Evolutionary conservation across 2,329 filamentous ascomycete genomes (phyloP).

Genomic region (Aspergillus alliaceus): DNA sequence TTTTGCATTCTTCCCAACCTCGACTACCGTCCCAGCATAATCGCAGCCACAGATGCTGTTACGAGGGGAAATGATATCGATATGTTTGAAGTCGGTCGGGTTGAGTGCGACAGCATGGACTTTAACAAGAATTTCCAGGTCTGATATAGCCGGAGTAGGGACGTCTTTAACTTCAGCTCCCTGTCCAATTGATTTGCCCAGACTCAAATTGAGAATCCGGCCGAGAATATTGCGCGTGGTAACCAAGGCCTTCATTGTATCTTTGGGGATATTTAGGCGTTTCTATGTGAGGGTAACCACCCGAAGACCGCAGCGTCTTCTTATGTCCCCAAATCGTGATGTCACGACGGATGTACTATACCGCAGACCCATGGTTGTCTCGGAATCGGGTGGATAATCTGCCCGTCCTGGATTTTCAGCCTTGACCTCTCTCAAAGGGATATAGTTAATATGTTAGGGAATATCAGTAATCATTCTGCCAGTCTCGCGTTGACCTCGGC

Average conservation of each 20-base stretch:
- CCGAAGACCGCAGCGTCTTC: no score
- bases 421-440: no score
- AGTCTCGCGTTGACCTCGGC: no score
- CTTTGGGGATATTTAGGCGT: no score
- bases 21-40: neutral
- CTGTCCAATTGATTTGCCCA: neutral
- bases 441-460: no score
- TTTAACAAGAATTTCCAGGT: neutral
- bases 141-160: neutral
- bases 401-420: no score
- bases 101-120: neutral
- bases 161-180: neutral
- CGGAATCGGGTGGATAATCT: no score
- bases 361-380: no score
- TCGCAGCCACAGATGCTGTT: neutral
- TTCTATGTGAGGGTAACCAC: no score
- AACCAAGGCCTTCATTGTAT: neutral
- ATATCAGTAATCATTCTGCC: no score
- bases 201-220: neutral
- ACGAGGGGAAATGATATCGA: neutral
- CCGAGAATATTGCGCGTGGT: neutral
- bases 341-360: no score
- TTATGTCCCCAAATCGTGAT: no score
- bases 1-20: neutral
- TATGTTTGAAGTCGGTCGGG: neutral